Evolutionary conservation across 2,329 filamentous ascomycete species (phyloP), one percentile per base, ranked within the genome.

Genomic region (Diplodia corticola): DNA sequence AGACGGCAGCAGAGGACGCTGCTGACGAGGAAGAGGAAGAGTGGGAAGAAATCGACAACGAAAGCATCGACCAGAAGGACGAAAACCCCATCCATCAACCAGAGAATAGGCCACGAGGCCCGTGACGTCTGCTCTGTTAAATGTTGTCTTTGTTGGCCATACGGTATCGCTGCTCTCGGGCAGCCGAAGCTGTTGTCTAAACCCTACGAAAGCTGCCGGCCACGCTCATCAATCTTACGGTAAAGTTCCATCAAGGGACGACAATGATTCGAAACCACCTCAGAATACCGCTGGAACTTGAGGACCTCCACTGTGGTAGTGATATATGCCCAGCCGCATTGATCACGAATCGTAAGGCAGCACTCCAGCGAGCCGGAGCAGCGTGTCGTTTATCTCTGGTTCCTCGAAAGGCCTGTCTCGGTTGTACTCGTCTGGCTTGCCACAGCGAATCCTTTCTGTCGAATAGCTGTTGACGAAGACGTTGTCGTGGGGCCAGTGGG

Each of bases 1-100:
- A 82, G 4, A 84, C 84, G 67, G 83, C 80, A 55, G 83, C 82
- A 70, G 73, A 70, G 2, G 30, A 46, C 5, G 64, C 40, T 44
- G 17, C 6, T 1, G 40, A 13, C 5, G 67, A 63, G n/a, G 69
- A 68, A 22, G 67, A 54, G 1, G 66, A 71, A 44, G 65, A 46
- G 40, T 57, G 28, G 46, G 64, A 44, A 22, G 60, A 53, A 17
- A 48, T 26, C 10, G 53, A 46, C n/a, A 46, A 61, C 15, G 57
- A 67, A 33, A n/a, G 13, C 15, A 17, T 20, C 44, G 57, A 61
- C 4, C 12, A 49, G 6, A 24, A 48, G 17, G n/a, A 33, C 7
- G 40, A 35, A 24, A 33, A 15, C 5, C 15, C 7, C 4, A 17
- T 10, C 30, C n/a, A 61, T 33, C 40, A 24, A 26, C 26, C 26